Base-by-base conservation (phyloP, 345 rosid species). In the Nasturtium officinale region DNA sequence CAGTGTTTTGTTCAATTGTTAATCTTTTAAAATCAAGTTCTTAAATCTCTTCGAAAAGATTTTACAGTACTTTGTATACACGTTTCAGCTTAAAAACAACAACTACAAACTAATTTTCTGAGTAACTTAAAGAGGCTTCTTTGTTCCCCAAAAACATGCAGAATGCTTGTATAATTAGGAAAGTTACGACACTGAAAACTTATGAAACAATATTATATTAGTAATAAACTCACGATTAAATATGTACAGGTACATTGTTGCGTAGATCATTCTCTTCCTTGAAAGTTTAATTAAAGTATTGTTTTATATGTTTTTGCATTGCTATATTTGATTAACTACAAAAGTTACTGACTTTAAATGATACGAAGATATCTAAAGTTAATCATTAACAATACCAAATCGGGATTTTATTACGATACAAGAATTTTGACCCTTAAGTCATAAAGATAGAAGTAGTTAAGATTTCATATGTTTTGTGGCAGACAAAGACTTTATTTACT, bases 401-500 rank as follows among this genome's bases (percentile, higher is more conserved):
- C 25, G 59, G 55, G 79, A 61, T 76, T 53, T 61, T n/a, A 65
- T 17, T 17, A 54, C 25, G 59, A 69, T 61, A 59, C 26, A 15
- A 18, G 58, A 75, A 64, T 61, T 68, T 32, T 55, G 57, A 62
- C 73, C 18, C 56, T 60, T 21, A 43, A 53, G 69, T 75, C 79
- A 29, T 43, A 69, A 76, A 69, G 75, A 32, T 17, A 52, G 57
- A 43, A 28, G 46, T 63, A 16, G 65, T 75, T 76, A 69, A 76
- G 79, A 74, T 67, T 67, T 67, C 64, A 52, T 60, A 52, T n/a
- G 56, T 53, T 75, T 61, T 69, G 67, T 76, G 79, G 79, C 79
- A 76, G 79, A 76, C 75, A 76, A 69, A 11, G 75, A 76, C 74
- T 76, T 61, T 17, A 43, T 25, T 61, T 23, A 23, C 63, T 53